phyloP scores from a whole-genome alignment of 441 rosid species.

The Gossypium gossypioides region DNA sequence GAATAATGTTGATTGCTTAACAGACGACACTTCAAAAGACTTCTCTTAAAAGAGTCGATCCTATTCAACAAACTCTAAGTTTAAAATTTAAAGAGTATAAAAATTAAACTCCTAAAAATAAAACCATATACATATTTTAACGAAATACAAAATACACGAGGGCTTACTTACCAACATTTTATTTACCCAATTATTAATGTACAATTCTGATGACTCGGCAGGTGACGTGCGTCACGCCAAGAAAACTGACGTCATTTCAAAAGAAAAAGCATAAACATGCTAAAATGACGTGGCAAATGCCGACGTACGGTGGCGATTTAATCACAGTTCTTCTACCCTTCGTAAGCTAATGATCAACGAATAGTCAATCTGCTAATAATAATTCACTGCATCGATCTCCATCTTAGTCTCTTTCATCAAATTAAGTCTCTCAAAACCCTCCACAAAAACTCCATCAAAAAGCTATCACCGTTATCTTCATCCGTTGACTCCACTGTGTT shows the following conservation, averaged over 20 bases:
- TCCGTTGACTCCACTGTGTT: background rate
- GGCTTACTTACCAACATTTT: too few relatives aligned
- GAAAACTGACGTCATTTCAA: background rate
- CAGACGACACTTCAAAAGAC: too few relatives aligned
- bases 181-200: background rate
- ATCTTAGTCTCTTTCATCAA: background rate
- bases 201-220: background rate
- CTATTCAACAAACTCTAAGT: too few relatives aligned
- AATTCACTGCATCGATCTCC: background rate
- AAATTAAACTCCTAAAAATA: too few relatives aligned
- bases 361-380: background rate
- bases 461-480: background rate
- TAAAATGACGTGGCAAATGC: background rate
- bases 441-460: background rate
- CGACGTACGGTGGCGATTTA: constrained; percentile 7
- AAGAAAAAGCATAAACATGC: background rate
- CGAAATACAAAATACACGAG: too few relatives aligned
- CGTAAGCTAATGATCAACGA: too few relatives aligned
- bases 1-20: too few relatives aligned
- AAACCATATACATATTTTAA: too few relatives aligned
- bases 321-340: background rate
- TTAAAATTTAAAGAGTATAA: too few relatives aligned
- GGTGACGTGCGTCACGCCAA: background rate
- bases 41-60: too few relatives aligned
- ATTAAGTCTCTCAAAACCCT: background rate